Evolutionary conservation across 805 yeast genomes (phyloP).

Genomic region (Ogataea polymorpha): DNA sequence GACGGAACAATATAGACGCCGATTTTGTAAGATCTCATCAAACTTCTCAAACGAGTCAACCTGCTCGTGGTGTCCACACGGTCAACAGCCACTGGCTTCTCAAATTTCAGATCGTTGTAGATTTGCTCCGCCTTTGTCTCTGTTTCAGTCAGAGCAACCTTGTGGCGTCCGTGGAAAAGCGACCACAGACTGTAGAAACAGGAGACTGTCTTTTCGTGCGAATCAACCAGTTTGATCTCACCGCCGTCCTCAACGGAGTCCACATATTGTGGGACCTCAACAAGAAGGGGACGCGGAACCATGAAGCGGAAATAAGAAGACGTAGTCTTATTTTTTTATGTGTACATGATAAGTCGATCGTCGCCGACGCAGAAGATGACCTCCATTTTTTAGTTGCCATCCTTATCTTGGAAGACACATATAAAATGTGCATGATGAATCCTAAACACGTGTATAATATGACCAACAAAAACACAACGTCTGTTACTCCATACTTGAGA

Average conservation of each 20-base stretch:
- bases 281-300: conserved; percentile 8
- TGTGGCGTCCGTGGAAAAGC: conserved; percentile 11
- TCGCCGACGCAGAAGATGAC: not conserved
- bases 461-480: not conserved
- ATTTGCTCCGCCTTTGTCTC: not conserved
- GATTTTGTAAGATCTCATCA: conserved; percentile 44
- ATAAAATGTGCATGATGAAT: conserved; percentile 23
- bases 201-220: conserved; percentile 18
- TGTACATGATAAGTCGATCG: not conserved
- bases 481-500: conserved; percentile 2
- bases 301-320: conserved; percentile 4
- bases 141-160: not conserved
- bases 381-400: not conserved
- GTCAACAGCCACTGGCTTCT: not conserved
- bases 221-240: conserved; percentile 15
- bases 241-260: conserved; percentile 13
- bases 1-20: conserved; percentile 60
- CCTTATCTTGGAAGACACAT: not conserved
- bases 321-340: not conserved
- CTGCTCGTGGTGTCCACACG: conserved; percentile 30
- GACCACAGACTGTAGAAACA: conserved; percentile 20
- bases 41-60: conserved; percentile 37
- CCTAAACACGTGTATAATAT: conserved; percentile 18
- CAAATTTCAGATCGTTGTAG: too few species aligned
- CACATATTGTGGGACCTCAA: not conserved